Evolutionary conservation across 768 basidiomycete species (phyloP), one percentile per base, ranked within the genome.

Genomic region (Phlebiopsis flavidoalba): DNA sequence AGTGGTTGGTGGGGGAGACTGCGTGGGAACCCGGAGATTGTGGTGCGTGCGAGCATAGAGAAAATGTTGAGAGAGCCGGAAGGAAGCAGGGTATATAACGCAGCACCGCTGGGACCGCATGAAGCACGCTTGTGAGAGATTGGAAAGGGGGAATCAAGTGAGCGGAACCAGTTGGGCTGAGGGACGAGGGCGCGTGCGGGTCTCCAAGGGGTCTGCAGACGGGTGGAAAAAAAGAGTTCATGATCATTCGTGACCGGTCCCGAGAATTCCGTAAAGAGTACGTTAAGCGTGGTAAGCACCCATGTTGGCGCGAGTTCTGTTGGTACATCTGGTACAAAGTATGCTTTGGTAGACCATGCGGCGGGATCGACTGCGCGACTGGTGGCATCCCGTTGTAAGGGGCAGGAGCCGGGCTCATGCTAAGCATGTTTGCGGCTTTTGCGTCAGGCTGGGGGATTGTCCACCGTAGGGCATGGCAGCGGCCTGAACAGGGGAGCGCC

Each of bases 311-410:
- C 21, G 86, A 83, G 65, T 82, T 86, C 74, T 89, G 74, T 70
- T 88, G 88, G 74, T 92, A 92, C 71, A 88, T 78, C 74, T 87
- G 87, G 70, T 91, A 91, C 88, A 91, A n/a, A 86, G 77, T 91
- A 92, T 60, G 85, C 81, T 73, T n/a, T 89, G 85, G 71, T 91
- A 91, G 63, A 88, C 73, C 68, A n/a, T 89, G 87, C 63, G 86
- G 81, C 10, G 87, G 80, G 50, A 84, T 75, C 61, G 84, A 81
- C 63, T 85, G 80, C 37, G 77, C n/a, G 65, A 79, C 21, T 80
- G 70, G n/a, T n/a, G n/a, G n/a, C 76, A 86, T 79, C 57, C 78
- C 80, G 63, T 77, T 80, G 72, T 88, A 91, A 46, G 86, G 70
- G n/a, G 82, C 76, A 17, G 54, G n/a, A 21, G 53, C 35, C 65